These are phyloP conservation scores for Pseudozyma flocculosa DNA, from an alignment of 1,284 basidiomycete species.

Conservation along the genomic window DNA sequence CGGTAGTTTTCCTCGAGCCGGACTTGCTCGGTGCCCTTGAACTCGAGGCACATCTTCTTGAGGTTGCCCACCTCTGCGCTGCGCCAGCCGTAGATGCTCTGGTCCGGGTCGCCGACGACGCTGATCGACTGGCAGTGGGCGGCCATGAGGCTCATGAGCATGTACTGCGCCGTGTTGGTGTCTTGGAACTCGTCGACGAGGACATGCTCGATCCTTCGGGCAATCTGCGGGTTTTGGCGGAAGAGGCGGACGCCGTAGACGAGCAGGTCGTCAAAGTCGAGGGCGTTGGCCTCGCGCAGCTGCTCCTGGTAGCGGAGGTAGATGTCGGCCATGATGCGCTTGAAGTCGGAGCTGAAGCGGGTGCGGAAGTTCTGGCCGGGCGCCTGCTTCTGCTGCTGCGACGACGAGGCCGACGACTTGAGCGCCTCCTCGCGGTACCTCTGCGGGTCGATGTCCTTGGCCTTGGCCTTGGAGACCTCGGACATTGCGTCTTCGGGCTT, in stretches of 20 bases:
- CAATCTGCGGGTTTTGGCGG: constrained; percentile 63
- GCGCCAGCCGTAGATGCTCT: constrained; percentile 89
- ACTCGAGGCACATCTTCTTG: constrained; percentile 47
- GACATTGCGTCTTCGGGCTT: constrained; percentile 68
- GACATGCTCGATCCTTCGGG: constrained; percentile 71
- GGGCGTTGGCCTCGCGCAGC: constrained; percentile 68
- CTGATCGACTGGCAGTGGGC: constrained; percentile 62
- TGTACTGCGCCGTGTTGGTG: constrained; percentile 82
- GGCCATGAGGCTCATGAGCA: constrained; percentile 69
- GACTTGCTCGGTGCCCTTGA: constrained; percentile 63
- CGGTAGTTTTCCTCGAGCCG: constrained; percentile 85
- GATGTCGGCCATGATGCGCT: constrained; percentile 58
- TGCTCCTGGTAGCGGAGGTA: constrained; percentile 72
- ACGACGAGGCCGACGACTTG: background rate
- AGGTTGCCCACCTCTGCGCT: constrained; percentile 64
- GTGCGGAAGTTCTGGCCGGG: background rate
- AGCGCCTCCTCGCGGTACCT: constrained; percentile 18
- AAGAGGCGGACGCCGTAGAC: constrained; percentile 71
- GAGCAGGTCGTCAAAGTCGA: constrained; percentile 89
- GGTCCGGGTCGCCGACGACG: constrained; percentile 89
- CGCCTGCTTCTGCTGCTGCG: background rate
- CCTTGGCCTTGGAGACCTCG: constrained; percentile 78
- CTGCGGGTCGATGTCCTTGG: constrained; percentile 63
- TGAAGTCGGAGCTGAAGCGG: constrained; percentile 8
- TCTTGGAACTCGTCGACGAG: constrained; percentile 92